Evolutionary conservation across 345 rosid species (phyloP).

Genomic region (Orychophragmus violaceus): DNA sequence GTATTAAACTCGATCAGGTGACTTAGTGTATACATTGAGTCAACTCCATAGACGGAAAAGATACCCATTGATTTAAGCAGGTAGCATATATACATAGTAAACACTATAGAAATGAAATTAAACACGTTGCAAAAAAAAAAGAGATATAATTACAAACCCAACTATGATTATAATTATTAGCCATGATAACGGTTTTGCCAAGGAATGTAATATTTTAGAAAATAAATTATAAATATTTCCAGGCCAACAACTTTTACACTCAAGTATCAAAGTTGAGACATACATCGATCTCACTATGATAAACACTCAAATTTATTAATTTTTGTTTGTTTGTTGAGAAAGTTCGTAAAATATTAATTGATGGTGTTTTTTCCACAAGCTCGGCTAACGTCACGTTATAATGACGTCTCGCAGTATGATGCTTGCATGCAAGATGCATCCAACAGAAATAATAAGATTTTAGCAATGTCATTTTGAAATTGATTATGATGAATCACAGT

Average conservation of each 20-base stretch:
- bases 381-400: not conserved
- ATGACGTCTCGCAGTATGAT: not conserved
- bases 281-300: not conserved
- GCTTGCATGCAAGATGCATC: slow-evolving; percentile 2
- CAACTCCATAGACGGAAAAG: not conserved
- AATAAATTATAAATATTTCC: not conserved
- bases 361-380: slow-evolving; percentile 12
- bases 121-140: not conserved
- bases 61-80: not conserved
- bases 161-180: not conserved
- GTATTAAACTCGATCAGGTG: no score
- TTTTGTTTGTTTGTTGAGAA: not conserved
- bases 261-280: not conserved
- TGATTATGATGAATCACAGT: not conserved
- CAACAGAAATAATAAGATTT: not conserved
- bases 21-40: not conserved
- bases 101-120: not conserved
- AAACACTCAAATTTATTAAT: not conserved
- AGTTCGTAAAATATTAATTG: not conserved
- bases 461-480: not conserved
- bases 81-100: not conserved
- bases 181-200: not conserved
- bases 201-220: not conserved
- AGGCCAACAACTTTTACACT: not conserved
- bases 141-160: not conserved